Evolutionary conservation across 768 basidiomycete genomes (phyloP).

Genomic region (Cyclocybe cylindracea): DNA sequence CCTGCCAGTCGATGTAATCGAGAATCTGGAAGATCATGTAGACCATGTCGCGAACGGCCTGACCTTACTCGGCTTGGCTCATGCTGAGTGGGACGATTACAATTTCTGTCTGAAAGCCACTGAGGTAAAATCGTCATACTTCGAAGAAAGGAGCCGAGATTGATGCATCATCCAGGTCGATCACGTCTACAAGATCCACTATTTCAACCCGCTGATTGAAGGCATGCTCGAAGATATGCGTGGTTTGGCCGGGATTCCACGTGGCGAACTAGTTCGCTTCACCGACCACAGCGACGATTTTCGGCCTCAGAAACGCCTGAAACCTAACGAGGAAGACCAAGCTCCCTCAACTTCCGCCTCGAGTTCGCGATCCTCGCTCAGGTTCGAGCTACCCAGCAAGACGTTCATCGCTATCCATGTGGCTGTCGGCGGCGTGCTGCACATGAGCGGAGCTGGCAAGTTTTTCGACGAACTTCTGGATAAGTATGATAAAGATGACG

Average conservation of each 20-base stretch:
- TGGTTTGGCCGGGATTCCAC: constrained; percentile 1
- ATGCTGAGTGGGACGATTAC: no score
- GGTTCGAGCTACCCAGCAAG: constrained; percentile 12
- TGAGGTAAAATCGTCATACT: no score
- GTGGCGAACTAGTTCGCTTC: constrained; percentile 10
- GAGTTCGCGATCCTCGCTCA: not conserved
- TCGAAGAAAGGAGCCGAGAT: no score
- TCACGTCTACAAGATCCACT: not conserved
- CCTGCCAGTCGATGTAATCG: no score
- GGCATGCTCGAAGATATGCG: constrained; percentile 1
- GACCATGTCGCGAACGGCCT: no score
- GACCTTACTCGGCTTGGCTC: no score
- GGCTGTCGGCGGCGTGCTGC: constrained; percentile 14
- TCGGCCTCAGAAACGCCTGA: not conserved
- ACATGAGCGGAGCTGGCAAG: constrained; percentile 15
- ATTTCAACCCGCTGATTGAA: constrained; percentile 2
- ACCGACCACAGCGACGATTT: constrained; percentile 13
- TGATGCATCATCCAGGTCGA: not conserved
- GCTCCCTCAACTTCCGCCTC: not conserved
- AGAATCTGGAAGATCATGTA: no score
- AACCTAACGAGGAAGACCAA: no score
- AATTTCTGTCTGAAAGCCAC: no score
- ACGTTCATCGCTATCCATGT: constrained; percentile 13
- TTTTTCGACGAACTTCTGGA: constrained; percentile 17
- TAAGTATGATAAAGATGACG: constrained; percentile 3